A percentile compares a stretch with the other conserved stretches of the same genome.
Evolutionary conservation across 306 rosid species (phyloP).

Genomic region (Hippophae gyantsensis): DNA sequence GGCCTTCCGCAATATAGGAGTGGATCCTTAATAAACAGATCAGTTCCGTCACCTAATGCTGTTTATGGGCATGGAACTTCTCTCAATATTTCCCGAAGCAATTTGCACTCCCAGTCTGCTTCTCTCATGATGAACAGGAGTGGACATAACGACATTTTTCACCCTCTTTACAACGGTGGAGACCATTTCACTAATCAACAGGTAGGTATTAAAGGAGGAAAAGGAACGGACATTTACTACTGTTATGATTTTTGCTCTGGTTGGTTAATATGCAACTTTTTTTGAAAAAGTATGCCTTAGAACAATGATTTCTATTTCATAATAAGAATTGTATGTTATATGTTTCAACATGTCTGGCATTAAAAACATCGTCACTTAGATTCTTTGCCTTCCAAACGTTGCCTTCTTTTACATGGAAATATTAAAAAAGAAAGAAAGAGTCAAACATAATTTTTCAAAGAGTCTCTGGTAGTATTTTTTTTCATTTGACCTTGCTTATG

Average conservation of each 20-base stretch:
- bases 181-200: constrained; percentile 27
- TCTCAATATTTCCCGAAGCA: constrained; percentile 21
- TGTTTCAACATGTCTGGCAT: too few species aligned
- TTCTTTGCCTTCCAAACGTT: too few species aligned
- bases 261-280: neutral
- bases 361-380: too few species aligned
- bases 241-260: neutral
- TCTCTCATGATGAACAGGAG: constrained; percentile 19
- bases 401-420: too few species aligned
- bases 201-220: constrained; percentile 19
- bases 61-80: constrained; percentile 38
- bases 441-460: too few species aligned
- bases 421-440: too few species aligned
- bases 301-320: too few species aligned
- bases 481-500: too few species aligned
- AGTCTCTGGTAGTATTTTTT: too few species aligned
- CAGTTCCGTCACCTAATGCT: constrained; percentile 26
- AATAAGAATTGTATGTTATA: too few species aligned
- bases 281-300: too few species aligned
- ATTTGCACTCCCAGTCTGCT: constrained; percentile 26
- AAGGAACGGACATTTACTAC: neutral
- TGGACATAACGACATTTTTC: constrained; percentile 32
- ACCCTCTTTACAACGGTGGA: constrained; percentile 32
- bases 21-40: constrained; percentile 18
- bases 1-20: constrained; percentile 19